Evolutionary conservation across 352 stramenopile genomes (phyloP).

Genomic region (Peronospora farinosa): DNA sequence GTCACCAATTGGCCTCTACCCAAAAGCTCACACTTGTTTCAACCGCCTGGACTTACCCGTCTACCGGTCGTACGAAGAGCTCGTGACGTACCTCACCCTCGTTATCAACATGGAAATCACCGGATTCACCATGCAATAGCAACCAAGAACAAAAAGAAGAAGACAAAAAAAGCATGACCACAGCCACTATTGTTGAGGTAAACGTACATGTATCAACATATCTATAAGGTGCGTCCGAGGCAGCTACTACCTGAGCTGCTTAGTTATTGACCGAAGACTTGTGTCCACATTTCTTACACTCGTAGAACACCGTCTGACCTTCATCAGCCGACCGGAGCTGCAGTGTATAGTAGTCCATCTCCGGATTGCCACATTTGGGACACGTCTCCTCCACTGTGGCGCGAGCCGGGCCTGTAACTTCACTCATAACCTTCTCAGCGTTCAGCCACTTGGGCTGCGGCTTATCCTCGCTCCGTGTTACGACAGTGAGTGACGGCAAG

Average conservation of each 20-base stretch:
- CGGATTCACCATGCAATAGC: slow-evolving; percentile 94
- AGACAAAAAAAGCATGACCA: slow-evolving; percentile 5
- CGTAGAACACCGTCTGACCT: slow-evolving; percentile 99
- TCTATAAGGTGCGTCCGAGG: slow-evolving; percentile 18
- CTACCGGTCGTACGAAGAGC: slow-evolving; percentile 64
- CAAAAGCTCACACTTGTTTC: slow-evolving; percentile 85
- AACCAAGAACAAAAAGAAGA: slow-evolving; percentile 6
- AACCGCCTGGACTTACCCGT: slow-evolving; percentile 83
- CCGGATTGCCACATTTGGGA: slow-evolving; percentile 92
- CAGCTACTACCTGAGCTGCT: slow-evolving; percentile 5
- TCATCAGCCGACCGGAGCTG: slow-evolving; percentile 98
- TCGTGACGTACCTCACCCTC: slow-evolving; percentile 94
- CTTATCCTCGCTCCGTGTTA: slow-evolving; percentile 74
- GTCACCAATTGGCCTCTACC: slow-evolving; percentile 64
- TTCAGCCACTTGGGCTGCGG: slow-evolving; percentile 78
- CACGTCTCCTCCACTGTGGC: slow-evolving; percentile 97
- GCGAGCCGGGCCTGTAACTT: slow-evolving; percentile 83
- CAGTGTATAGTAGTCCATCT: slow-evolving; percentile 99
- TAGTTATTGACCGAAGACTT: slow-evolving; percentile 89
- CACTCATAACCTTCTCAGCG: slow-evolving; percentile 55
- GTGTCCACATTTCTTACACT: slow-evolving; percentile 96
- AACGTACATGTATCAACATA: slow-evolving; percentile 34
- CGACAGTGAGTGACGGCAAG: slow-evolving; percentile 66
- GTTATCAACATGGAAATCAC: slow-evolving; percentile 98
- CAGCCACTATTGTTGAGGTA: slow-evolving; percentile 1